Evolutionary conservation across 805 yeast species (phyloP).

Genomic region (Candida awuae): DNA sequence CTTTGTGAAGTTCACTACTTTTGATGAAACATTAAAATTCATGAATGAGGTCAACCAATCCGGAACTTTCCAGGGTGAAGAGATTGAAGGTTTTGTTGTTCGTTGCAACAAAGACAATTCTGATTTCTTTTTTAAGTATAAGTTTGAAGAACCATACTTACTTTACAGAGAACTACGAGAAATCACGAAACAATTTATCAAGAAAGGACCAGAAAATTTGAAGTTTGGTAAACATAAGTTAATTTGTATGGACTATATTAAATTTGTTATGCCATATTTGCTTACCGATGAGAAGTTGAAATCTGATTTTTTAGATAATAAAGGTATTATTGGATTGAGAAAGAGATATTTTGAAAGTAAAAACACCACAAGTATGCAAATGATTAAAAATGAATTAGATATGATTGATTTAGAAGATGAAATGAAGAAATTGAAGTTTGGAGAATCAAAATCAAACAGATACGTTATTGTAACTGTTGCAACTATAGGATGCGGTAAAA

Average conservation of each 20-base stretch:
- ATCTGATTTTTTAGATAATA: conserved; percentile 42
- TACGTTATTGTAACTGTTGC: conserved; percentile 76
- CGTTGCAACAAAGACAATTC: conserved; percentile 41
- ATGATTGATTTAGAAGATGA: conserved; percentile 27
- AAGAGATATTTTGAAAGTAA: conserved; percentile 48
- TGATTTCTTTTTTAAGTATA: conserved; percentile 82
- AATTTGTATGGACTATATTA: conserved; percentile 59
- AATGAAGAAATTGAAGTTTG: conserved; percentile 18
- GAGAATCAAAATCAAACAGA: conserved; percentile 35
- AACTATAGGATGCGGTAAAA: conserved; percentile 92
- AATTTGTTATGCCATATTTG: conserved; percentile 54
- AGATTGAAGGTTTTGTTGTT: conserved; percentile 90
- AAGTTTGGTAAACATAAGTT: conserved; percentile 41
- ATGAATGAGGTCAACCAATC: conserved; percentile 50
- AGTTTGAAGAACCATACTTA: conserved; percentile 91
- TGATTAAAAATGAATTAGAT: conserved; percentile 37
- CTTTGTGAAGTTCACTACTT: conserved; percentile 32
- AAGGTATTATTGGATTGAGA: conserved; percentile 70
- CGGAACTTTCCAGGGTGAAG: conserved; percentile 64
- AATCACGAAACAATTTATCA: conserved; percentile 55
- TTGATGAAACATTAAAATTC: conserved; percentile 39
- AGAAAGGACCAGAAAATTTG: conserved; percentile 31
- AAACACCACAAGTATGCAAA: conserved; percentile 53
- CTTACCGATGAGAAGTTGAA: conserved; percentile 38
- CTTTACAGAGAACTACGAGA: conserved; percentile 90